phyloP scores from a whole-genome alignment of 345 rosid species.

The Linum lewisii region DNA sequence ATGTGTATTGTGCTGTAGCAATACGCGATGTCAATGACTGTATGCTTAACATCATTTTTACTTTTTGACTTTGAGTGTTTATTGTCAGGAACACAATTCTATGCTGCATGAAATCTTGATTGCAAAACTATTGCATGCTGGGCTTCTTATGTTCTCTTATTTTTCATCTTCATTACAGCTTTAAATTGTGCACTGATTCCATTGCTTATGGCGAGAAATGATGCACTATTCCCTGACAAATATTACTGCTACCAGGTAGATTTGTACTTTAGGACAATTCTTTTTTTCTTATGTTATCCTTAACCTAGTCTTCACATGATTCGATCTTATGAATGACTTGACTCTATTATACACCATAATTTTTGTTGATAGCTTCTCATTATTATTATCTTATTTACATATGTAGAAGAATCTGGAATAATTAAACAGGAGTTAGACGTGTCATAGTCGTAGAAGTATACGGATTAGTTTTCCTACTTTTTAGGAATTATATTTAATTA shows the following conservation, averaged over 20 bases:
- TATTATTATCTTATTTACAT: too few species aligned
- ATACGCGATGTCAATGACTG: slow-evolving; percentile 72
- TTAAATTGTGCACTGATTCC: slow-evolving; percentile 83
- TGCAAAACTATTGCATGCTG: neutral
- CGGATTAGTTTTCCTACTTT: too few species aligned
- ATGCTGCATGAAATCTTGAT: neutral
- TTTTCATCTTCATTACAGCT: slow-evolving; percentile 43
- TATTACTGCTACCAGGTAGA: slow-evolving; percentile 65
- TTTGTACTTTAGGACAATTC: slow-evolving; percentile 8
- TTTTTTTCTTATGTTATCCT: neutral
- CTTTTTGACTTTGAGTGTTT: slow-evolving; percentile 2
- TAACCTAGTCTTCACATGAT: neutral
- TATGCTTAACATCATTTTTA: slow-evolving; percentile 28
- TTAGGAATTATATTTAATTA: too few species aligned
- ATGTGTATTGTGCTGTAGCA: slow-evolving; percentile 56
- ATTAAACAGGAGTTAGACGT: too few species aligned
- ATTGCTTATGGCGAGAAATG: slow-evolving; percentile 70
- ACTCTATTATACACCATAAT: neutral
- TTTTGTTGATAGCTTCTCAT: too few species aligned
- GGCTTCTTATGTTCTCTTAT: slow-evolving; percentile 1
- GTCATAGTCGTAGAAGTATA: too few species aligned
- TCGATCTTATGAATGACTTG: neutral
- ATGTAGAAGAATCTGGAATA: too few species aligned
- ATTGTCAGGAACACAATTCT: neutral
- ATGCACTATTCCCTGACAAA: slow-evolving; percentile 67